Percentiles rank a stretch among this genome's conserved stretches.
Evolutionary conservation across 192 early-diverging fungal genomes (phyloP).

Genomic region (Tieghemiomyces parasiticus): DNA sequence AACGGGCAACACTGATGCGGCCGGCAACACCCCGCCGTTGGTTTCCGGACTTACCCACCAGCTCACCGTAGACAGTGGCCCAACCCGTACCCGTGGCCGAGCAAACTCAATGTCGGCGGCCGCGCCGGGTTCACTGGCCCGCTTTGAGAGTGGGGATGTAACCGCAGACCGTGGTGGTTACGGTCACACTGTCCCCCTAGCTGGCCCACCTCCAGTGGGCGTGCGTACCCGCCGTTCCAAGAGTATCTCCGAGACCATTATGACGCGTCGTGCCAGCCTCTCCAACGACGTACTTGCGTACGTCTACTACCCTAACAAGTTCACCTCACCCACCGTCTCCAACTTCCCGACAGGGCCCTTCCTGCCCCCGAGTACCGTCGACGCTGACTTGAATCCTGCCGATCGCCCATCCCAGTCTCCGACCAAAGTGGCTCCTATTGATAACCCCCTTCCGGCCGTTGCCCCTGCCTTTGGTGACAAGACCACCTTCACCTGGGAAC

Average conservation of each 20-base stretch:
- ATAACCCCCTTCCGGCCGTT: too few relatives aligned
- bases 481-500: too few relatives aligned
- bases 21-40: too few relatives aligned
- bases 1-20: too few relatives aligned
- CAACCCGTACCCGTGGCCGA: background rate
- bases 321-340: constrained; percentile 2
- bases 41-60: too few relatives aligned
- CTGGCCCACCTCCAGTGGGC: background rate
- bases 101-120: background rate
- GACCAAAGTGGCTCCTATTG: too few relatives aligned
- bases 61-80: too few relatives aligned
- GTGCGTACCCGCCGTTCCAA: constrained; percentile 2
- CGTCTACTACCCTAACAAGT: constrained; percentile 2
- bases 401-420: too few relatives aligned
- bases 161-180: background rate
- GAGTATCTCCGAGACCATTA: constrained; percentile 9
- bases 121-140: background rate
- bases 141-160: background rate
- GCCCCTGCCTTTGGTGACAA: too few relatives aligned
- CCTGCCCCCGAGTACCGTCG: too few relatives aligned
- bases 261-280: background rate
- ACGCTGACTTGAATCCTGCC: too few relatives aligned
- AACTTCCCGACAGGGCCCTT: constrained; percentile 1
- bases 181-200: background rate
- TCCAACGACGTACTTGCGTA: constrained; percentile 4